Conservation (phyloP, 2,329 filamentous ascomycete species). For the Rhynchosporium graminicola region DNA sequence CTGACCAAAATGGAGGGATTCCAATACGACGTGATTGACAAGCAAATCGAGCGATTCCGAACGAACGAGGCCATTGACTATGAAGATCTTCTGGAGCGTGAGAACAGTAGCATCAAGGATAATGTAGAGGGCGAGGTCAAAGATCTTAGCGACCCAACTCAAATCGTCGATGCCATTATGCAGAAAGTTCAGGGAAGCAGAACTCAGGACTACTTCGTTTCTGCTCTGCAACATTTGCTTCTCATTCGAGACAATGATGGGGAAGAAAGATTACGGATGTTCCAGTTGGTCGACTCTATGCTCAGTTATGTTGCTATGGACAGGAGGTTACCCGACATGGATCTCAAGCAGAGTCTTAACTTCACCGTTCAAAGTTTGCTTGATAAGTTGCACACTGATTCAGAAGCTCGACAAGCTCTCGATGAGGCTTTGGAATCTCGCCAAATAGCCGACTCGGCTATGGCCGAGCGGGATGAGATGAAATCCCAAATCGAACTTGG, state of each 20-base stretch:
- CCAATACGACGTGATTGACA: constrained; percentile 97
- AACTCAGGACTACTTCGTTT: constrained; percentile 93
- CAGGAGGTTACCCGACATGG: constrained; percentile 90
- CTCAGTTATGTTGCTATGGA: constrained; percentile 99
- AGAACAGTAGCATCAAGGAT: constrained; percentile 88
- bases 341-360: constrained; percentile 95
- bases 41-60: constrained; percentile 92
- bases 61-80: constrained; percentile 97
- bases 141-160: constrained; percentile 87
- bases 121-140: constrained; percentile 67
- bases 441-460: constrained; percentile 91
- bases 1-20: constrained; percentile 97
- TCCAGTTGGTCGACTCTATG: constrained; percentile 98
- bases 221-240: constrained; percentile 90
- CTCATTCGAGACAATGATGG: constrained; percentile 89
- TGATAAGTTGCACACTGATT: constrained; percentile 95
- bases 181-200: constrained; percentile 79
- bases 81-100: constrained; percentile 91
- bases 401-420: constrained; percentile 85
- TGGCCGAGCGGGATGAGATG: constrained; percentile 96
- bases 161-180: constrained; percentile 94
- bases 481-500: constrained; percentile 84
- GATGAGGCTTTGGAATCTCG: constrained; percentile 90
- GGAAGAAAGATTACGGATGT: constrained; percentile 91
- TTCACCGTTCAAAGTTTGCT: constrained; percentile 95